Percentiles rank a stretch among this genome's conserved stretches.
phyloP scores from a whole-genome alignment of 192 early-diverging fungal species.

The Kickxella alabastrina region DNA sequence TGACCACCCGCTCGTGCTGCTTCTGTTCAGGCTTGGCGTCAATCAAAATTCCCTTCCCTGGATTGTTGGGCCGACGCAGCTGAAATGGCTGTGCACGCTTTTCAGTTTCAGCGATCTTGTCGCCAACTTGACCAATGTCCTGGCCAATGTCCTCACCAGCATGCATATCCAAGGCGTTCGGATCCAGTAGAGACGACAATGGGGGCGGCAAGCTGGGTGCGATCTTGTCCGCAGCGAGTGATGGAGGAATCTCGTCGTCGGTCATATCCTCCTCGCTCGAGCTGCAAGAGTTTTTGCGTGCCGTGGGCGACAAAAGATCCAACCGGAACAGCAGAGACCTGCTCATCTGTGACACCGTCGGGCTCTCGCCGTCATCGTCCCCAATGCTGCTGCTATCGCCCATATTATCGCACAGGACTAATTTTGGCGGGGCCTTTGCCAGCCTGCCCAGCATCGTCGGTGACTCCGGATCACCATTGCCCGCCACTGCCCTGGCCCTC shows the following conservation, averaged over 20 bases:
- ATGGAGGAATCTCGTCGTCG: constrained; percentile 14
- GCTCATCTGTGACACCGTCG: constrained; percentile 46
- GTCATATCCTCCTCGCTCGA: neutral
- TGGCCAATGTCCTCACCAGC: too few species aligned
- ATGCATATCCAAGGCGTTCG: too few species aligned
- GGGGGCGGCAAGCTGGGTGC: constrained; percentile 11
- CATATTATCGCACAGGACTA: constrained; percentile 39
- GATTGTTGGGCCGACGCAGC: constrained; percentile 15
- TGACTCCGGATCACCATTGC: constrained; percentile 45
- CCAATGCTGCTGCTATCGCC: neutral
- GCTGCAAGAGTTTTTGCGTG: constrained; percentile 1
- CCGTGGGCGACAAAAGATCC: constrained; percentile 45
- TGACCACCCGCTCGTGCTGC: constrained; percentile 10
- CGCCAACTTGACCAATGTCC: neutral
- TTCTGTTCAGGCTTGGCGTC: constrained; percentile 13
- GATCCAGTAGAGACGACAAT: too few species aligned
- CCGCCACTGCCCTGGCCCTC: constrained; percentile 28
- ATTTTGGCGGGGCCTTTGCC: constrained; percentile 24
- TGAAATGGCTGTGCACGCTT: constrained; percentile 1
- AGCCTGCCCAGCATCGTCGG: constrained; percentile 40
- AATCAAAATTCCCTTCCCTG: constrained; percentile 1
- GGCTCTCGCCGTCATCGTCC: constrained; percentile 42
- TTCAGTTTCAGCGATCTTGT: neutral
- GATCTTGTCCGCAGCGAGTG: constrained; percentile 11
- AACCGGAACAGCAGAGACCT: constrained; percentile 45